Evolutionary conservation across 306 rosid species (phyloP), one percentile per base, ranked within the genome.

Genomic region (Psophocarpus tetragonolobus): DNA sequence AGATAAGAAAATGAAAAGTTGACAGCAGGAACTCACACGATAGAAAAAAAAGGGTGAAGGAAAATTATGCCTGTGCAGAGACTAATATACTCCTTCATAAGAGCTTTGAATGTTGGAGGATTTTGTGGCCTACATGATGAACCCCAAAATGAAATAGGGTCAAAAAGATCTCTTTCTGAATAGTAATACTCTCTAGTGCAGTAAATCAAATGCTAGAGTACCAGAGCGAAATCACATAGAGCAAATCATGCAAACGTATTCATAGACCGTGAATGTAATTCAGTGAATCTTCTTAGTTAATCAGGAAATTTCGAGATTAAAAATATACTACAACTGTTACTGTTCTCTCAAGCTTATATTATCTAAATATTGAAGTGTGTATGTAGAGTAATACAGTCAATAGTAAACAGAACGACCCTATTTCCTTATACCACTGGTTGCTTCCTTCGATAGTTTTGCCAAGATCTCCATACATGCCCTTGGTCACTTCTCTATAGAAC

Each of bases 391-490:
- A 60, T 36, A 27, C 30, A 63, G 4, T 12, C 39, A 81, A 58
- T 70, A 76, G 17, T 71, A 64, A 68, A 61, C 8, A 61, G 41
- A 17, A 61, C 75, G 78, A 3, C 18, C 27, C 18, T 13, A 12
- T 78, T 44, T 87, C 74, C 51, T 60, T 87, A n/a, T 92, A 92
- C 97, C 99, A 95, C 48, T 86, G 87, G 73, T 95, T 91, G 88
- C 81, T 61, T 71, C 99, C 99, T 88, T 95, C 97, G 87, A 92
- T 88, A 14, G 85, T 8, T 86, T 92, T 92, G 45, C 97, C 99
- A 77, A 95, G 92, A 75, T 66, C 88, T 82, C 97, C 97, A 70
- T 91, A 89, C 95, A 85, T 87, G 78, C 92, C 96, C 44, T 84
- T 89, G 38, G 85, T 90, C 71, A 95, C 81, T 78, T 92, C 97